These are phyloP conservation scores for Rheum nobile DNA, from an alignment of 148 eudicot genomes.

Conservation along the genomic window DNA sequence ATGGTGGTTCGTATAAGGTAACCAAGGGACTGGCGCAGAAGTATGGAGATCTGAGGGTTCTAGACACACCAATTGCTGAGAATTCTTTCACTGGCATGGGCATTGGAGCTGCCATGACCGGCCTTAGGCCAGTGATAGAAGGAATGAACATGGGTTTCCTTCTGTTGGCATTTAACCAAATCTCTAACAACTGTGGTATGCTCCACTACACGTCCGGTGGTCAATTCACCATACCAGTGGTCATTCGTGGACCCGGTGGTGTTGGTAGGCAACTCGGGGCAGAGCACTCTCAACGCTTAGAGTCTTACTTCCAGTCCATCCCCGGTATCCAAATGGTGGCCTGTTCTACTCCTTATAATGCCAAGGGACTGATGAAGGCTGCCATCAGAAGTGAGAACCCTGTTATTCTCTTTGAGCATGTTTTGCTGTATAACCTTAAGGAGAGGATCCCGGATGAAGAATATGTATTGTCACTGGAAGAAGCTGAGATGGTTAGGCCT, in stretches of 20 bases:
- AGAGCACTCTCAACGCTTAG: slow-evolving; percentile 81
- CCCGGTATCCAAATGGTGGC: slow-evolving; percentile 92
- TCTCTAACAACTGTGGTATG: slow-evolving; percentile 88
- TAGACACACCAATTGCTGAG: slow-evolving; percentile 90
- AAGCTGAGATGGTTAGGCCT: slow-evolving; percentile 92
- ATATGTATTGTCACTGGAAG: slow-evolving; percentile 54
- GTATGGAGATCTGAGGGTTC: slow-evolving; percentile 74
- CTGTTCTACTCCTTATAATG: slow-evolving; percentile 83
- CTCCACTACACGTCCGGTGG: slow-evolving; percentile 93
- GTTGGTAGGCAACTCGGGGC: slow-evolving; percentile 92
- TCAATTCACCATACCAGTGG: slow-evolving; percentile 75
- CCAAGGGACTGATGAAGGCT: slow-evolving; percentile 88
- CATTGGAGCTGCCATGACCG: slow-evolving; percentile 92
- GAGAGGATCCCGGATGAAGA: slow-evolving; percentile 83
- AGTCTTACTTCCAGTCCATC: slow-evolving; percentile 75
- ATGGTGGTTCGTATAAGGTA: slow-evolving; percentile 85
- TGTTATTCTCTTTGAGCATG: slow-evolving; percentile 80
- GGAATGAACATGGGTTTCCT: slow-evolving; percentile 97
- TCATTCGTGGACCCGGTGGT: slow-evolving; percentile 89
- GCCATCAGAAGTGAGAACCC: slow-evolving; percentile 86
- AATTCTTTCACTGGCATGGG: slow-evolving; percentile 90
- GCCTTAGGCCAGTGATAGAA: slow-evolving; percentile 72
- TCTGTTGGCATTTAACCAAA: slow-evolving; percentile 79
- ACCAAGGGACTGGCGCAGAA: slow-evolving; percentile 61
- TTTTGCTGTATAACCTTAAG: slow-evolving; percentile 76